A percentile compares a stretch with the other conserved stretches of the same genome.
These are phyloP conservation scores for Xylariaceae sp. DNA, from an alignment of 2,329 filamentous ascomycete species.

Conservation along the genomic window DNA sequence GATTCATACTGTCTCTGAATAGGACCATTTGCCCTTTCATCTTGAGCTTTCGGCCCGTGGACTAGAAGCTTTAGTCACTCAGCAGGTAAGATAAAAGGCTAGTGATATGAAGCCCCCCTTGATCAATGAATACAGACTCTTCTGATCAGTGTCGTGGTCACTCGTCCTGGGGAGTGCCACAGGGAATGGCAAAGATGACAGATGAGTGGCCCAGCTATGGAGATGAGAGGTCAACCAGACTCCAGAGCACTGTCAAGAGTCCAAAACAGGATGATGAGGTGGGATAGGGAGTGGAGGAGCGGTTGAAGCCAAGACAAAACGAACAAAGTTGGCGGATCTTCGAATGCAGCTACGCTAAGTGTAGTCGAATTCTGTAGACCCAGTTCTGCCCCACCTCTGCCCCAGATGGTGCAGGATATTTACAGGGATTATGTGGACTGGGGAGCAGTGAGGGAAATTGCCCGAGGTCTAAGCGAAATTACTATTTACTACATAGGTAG, in stretches of 20 bases:
- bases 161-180: not conserved
- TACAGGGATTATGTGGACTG: conserved; percentile 28
- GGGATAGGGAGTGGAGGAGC: conserved; percentile 19
- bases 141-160: conserved; percentile 12
- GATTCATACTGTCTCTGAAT: not conserved
- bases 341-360: conserved; percentile 23
- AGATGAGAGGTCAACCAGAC: conserved; percentile 10
- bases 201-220: conserved; percentile 11
- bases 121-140: not conserved
- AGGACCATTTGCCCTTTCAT: not conserved
- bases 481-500: conserved; percentile 10
- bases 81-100: not conserved
- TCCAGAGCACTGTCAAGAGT: conserved; percentile 4
- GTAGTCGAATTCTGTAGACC: too few relatives aligned
- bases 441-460: conserved; percentile 36
- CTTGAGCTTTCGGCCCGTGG: not conserved
- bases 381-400: too few relatives aligned
- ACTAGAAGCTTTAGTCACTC: not conserved
- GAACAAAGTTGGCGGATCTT: conserved; percentile 9
- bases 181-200: not conserved
- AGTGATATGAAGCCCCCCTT: not conserved
- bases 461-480: conserved; percentile 41
- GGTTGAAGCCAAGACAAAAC: conserved; percentile 10
- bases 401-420: conserved; percentile 4
- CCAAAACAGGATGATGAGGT: conserved; percentile 21